A percentile compares a stretch with the other conserved stretches of the same genome.
phyloP scores from a whole-genome alignment of 2,329 filamentous ascomycete genomes.

The Fusarium sp. region DNA sequence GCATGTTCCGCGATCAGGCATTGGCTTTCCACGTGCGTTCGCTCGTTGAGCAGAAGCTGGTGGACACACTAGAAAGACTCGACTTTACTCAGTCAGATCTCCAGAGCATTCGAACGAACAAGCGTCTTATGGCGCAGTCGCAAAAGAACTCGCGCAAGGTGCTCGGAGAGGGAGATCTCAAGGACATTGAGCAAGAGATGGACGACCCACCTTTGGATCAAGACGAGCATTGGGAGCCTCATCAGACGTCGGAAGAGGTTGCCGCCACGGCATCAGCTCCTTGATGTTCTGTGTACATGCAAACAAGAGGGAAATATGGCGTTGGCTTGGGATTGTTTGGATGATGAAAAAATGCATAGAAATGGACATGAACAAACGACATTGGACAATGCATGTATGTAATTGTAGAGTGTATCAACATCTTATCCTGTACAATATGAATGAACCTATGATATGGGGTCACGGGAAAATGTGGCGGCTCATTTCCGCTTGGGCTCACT shows the following conservation, averaged over 20 bases:
- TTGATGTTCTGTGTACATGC: neutral
- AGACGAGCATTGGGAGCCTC: slow-evolving; percentile 19
- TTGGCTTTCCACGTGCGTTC: slow-evolving; percentile 84
- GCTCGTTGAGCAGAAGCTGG: slow-evolving; percentile 81
- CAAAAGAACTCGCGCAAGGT: slow-evolving; percentile 23
- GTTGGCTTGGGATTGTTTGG: slow-evolving; percentile 21
- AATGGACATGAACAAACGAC: neutral
- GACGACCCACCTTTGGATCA: slow-evolving; percentile 31
- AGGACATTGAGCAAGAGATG: slow-evolving; percentile 31
- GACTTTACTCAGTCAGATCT: slow-evolving; percentile 57
- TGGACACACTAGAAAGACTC: slow-evolving; percentile 60
- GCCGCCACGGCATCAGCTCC: slow-evolving; percentile 1
- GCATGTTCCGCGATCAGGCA: slow-evolving; percentile 79
- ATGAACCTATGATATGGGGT: neutral
- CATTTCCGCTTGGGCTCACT: slow-evolving; percentile 9
- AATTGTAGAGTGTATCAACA: slow-evolving; percentile 32
- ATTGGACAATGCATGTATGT: slow-evolving; percentile 17
- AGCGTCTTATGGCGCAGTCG: slow-evolving; percentile 38
- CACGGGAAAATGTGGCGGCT: neutral
- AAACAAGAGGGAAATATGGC: slow-evolving; percentile 2
- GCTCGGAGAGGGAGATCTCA: slow-evolving; percentile 23
- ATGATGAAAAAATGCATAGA: slow-evolving; percentile 11
- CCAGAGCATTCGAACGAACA: slow-evolving; percentile 38
- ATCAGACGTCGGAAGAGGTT: neutral
- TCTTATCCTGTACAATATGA: slow-evolving; percentile 17